These are phyloP conservation scores for Firmiana major DNA, from an alignment of 345 rosid genomes.

Conservation along the genomic window DNA sequence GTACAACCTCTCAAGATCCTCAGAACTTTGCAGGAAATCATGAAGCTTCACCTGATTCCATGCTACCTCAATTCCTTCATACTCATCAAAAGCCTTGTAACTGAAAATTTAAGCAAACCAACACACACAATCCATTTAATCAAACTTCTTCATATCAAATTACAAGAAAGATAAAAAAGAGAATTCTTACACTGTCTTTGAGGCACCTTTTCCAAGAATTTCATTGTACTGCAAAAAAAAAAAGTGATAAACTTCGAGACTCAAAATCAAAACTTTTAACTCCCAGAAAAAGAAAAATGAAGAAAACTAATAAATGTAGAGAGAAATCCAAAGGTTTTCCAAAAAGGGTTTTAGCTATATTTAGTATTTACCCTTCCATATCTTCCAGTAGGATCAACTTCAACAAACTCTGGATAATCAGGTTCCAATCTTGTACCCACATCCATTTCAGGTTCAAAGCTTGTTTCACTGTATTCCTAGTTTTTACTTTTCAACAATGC, in stretches of 20 bases:
- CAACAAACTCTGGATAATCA: slow-evolving; percentile 67
- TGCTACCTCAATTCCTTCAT: slow-evolving; percentile 90
- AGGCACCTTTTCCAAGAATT: slow-evolving; percentile 93
- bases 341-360: neutral
- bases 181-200: slow-evolving; percentile 77
- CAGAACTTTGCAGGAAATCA: slow-evolving; percentile 81
- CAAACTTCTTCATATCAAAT: neutral
- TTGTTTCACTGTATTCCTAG: neutral
- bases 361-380: slow-evolving; percentile 73
- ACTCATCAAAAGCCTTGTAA: slow-evolving; percentile 87
- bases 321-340: neutral
- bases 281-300: neutral
- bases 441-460: slow-evolving; percentile 27
- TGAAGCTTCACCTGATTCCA: slow-evolving; percentile 98
- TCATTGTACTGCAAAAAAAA: slow-evolving; percentile 69
- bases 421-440: slow-evolving; percentile 26
- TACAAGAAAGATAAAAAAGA: slow-evolving; percentile 11
- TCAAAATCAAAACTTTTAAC: neutral
- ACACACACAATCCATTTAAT: neutral
- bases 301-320: slow-evolving; percentile 1
- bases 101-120: slow-evolving; percentile 31
- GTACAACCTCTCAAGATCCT: slow-evolving; percentile 85
- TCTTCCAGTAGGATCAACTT: slow-evolving; percentile 98
- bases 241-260: neutral
- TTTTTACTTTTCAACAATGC: neutral